Evolutionary conservation across 1,284 basidiomycete species (phyloP), one percentile per base, ranked within the genome.

Genomic region (Tranzscheliella williamsii): DNA sequence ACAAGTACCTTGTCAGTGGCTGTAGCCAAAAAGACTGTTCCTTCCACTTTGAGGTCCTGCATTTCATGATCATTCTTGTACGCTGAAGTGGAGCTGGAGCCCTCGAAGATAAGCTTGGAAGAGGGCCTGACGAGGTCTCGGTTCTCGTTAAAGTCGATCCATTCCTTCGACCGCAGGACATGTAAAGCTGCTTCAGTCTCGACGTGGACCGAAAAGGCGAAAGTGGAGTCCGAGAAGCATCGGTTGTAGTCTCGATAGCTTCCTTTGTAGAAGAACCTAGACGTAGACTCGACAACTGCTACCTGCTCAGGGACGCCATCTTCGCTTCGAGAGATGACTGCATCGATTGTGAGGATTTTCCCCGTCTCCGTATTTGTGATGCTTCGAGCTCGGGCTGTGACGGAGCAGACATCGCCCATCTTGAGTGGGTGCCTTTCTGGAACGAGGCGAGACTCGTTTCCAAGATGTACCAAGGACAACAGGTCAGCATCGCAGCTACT

Each of bases 141-240:
- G n/a, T n/a, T n/a, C n/a, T n/a, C n/a, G n/a, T n/a, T n/a, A 87
- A 87, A 24, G 89, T 88, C 86, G 79, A 98, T 93, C 94, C 95
- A 98, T 78, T 94, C 89, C 83, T 98, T 98, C 50, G 90, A 91
- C 75, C 89, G 85, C 13, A 98, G 81, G 16, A 98, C 90, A 40
- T 91, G 91, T 60, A 95, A 87, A 33, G 85, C 85, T 2, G 90
- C 88, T 63, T 91, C 87, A 24, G 84, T 86, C 43, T 83, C 82
- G 63, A 96, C 75, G 35, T 86, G 82, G 36, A 98, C 87, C 34
- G 86, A 79, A 79, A 94, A 96, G 79, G 94, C 91, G 62, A 92
- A 87, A 40, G 87, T 83, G 20, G 87, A 87, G 5, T 47, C 54
- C 80, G 97, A 91, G 79, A 98, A 98, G 1, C 94, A 97, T 81